Evolutionary conservation across 345 rosid species (phyloP).

Genomic region (Raphanus sativus): DNA sequence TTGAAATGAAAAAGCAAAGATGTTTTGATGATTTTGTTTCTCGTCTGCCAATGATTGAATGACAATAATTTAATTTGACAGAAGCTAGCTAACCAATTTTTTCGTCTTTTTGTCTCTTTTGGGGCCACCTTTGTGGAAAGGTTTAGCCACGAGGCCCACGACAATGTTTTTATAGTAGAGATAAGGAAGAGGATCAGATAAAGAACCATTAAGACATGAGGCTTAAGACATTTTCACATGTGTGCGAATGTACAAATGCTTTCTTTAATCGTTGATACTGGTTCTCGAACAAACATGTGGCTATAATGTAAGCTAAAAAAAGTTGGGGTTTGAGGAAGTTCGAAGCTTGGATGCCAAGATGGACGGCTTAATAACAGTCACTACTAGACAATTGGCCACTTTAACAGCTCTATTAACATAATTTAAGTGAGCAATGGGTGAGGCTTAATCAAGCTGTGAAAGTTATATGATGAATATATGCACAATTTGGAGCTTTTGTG

Average conservation of each 20-base stretch:
- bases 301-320: neutral
- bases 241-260: neutral
- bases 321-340: neutral
- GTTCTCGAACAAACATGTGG: neutral
- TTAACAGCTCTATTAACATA: no score
- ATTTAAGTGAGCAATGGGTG: neutral
- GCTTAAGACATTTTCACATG: neutral
- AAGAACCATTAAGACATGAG: neutral
- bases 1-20: neutral
- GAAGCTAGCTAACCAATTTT: neutral
- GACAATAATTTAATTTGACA: neutral
- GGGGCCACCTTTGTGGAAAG: neutral
- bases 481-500: neutral
- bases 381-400: neutral
- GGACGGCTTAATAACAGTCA: neutral
- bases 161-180: neutral
- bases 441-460: neutral
- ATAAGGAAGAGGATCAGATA: neutral
- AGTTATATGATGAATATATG: neutral
- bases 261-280: no score
- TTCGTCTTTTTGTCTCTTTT: neutral
- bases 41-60: neutral
- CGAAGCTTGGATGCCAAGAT: neutral
- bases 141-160: neutral
- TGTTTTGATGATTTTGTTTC: neutral